Evolutionary conservation across 2,329 filamentous ascomycete species (phyloP), one percentile per base, ranked within the genome.

Genomic region (Beauveria australis): DNA sequence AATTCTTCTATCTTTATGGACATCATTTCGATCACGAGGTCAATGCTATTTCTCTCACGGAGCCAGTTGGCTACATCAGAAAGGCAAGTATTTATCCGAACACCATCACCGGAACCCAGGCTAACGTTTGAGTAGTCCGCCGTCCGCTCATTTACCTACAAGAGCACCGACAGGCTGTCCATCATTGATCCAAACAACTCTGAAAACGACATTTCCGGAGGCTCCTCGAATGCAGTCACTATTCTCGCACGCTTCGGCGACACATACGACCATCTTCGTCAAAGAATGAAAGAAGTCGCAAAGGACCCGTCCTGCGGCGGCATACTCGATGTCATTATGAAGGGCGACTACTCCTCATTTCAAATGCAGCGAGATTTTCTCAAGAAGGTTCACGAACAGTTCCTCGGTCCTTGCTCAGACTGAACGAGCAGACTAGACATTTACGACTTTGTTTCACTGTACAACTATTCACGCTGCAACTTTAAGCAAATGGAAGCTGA

Each of bases 131-230:
- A 43, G 56, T 48, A 84, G 81, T 73, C 69, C 43, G 69, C 77
- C 28, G 78, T 81, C 18, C 71, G 64, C 33, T 70, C 69, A 1
- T 71, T 86, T 56, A 72, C 78, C 4, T 84, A 87, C 68, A 83
- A 82, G 67, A 86, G 87, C 67, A 74, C 72, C 16, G 80, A 88
- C 55, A 85, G 91, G 1, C 79, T 99, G 1, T 89, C 88, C 9
- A 96, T 99, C 67, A 88, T 96, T 62, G 94, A 99, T 69, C 94
- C 94, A 0, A 96, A 97, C 72, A 89, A 90, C 62, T 72, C 83
- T 0, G 76, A 81, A 28, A 97, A 97, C 71, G 94, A 99, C 69
- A 94, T 99, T 28, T 88, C 94, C 0, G 92, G 92, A 10, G 92
- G 92, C 10, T 94, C 92, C 0, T 81, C 79, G 51, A 89, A 90